A percentile compares a stretch with the other conserved stretches of the same genome.
Evolutionary conservation across 148 eudicot genomes (phyloP).

Genomic region (Drosera capensis): DNA sequence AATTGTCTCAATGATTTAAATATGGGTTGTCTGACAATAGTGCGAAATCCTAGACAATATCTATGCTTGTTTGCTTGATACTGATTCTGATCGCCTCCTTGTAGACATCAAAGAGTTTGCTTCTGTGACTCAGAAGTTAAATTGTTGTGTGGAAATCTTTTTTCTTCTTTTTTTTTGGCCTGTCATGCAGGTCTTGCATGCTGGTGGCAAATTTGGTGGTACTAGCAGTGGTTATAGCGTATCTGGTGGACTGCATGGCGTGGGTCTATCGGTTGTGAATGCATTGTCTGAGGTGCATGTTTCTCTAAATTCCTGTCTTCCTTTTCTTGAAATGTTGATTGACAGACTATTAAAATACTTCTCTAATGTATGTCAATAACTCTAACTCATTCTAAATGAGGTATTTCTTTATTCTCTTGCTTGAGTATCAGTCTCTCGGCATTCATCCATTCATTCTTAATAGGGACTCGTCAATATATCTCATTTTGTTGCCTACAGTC

Average conservation of each 20-base stretch:
- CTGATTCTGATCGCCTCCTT: no score
- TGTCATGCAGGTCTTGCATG: slow-evolving; percentile 76
- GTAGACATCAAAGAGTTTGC: no score
- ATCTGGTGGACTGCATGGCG: slow-evolving; percentile 97
- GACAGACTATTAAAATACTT: background rate
- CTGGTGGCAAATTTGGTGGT: slow-evolving; percentile 98
- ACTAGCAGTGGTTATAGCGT: slow-evolving; percentile 93
- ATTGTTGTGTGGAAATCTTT: slow-evolving; percentile 1
- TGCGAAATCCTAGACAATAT: no score
- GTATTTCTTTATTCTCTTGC: no score
- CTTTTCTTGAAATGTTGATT: background rate
- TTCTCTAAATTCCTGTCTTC: slow-evolving; percentile 1
- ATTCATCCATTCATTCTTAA: no score
- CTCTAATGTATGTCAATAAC: no score
- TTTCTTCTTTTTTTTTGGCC: background rate
- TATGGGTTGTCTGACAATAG: no score
- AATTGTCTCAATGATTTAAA: no score
- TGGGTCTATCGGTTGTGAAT: slow-evolving; percentile 90
- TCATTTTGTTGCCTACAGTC: background rate
- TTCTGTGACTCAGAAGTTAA: no score
- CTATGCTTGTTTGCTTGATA: no score
- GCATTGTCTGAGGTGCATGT: slow-evolving; percentile 82
- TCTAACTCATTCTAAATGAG: no score
- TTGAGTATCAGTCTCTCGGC: no score
- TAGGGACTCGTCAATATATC: background rate